A percentile compares a stretch with the other conserved stretches of the same genome.
phyloP scores from a whole-genome alignment of 2,329 filamentous ascomycete genomes.

The Colletotrichum sp. region DNA sequence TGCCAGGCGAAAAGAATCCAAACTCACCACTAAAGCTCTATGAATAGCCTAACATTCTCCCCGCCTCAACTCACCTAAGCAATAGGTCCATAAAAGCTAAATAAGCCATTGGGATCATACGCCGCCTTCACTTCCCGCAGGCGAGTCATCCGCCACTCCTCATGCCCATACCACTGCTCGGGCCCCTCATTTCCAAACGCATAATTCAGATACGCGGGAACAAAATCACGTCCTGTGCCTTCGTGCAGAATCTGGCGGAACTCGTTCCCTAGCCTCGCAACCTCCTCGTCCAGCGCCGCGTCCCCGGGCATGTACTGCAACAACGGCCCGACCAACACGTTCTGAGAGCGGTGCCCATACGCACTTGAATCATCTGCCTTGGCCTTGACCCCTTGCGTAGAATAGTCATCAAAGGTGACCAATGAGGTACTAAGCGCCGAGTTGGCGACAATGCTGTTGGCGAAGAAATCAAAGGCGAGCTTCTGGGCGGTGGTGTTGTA shows the following conservation, averaged over 20 bases:
- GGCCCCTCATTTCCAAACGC: conserved; percentile 50
- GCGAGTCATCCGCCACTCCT: conserved; percentile 51
- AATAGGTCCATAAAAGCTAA: conserved; percentile 49
- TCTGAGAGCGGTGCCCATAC: conserved; percentile 50
- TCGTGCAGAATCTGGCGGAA: conserved; percentile 40
- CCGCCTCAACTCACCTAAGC: neutral
- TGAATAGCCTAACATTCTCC: neutral
- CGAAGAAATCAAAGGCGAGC: conserved; percentile 35
- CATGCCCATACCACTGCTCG: conserved; percentile 50
- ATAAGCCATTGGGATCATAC: conserved; percentile 50
- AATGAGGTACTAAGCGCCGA: conserved; percentile 35
- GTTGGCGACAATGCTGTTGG: conserved; percentile 22
- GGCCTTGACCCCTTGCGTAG: conserved; percentile 46
- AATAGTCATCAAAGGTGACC: conserved; percentile 62
- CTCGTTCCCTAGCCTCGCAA: conserved; percentile 37
- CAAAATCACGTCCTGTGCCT: conserved; percentile 33
- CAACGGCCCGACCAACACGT: conserved; percentile 43
- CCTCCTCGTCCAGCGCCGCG: conserved; percentile 34
- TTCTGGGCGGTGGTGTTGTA: conserved; percentile 37
- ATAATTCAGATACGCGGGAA: conserved; percentile 55
- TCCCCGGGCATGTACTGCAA: conserved; percentile 38
- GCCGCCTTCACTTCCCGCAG: conserved; percentile 49
- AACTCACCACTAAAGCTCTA: neutral
- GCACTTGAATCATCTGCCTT: conserved; percentile 41
- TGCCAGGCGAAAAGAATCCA: neutral